A percentile compares a stretch with the other conserved stretches of the same genome.
Evolutionary conservation across 768 basidiomycete species (phyloP).

Genomic region (Tricholoma flavovirens): DNA sequence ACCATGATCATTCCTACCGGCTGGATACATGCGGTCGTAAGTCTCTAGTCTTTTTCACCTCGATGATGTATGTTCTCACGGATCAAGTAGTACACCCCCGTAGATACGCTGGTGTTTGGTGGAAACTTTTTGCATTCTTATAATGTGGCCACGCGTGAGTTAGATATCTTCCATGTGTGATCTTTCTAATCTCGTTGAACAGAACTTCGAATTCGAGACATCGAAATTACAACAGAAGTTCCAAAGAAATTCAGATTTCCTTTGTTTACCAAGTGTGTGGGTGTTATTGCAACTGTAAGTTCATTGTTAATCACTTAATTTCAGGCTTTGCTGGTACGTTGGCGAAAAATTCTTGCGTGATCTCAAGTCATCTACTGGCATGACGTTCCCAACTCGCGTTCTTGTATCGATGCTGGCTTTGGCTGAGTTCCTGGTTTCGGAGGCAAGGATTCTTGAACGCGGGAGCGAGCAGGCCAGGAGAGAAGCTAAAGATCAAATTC

Average conservation of each 20-base stretch:
- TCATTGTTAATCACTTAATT: neutral
- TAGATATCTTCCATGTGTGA: neutral
- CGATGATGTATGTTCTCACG: conserved; percentile 3
- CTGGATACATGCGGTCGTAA: conserved; percentile 96
- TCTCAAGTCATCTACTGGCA: conserved; percentile 44
- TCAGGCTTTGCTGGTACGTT: conserved; percentile 86
- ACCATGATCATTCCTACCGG: conserved; percentile 95
- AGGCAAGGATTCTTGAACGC: conserved; percentile 67
- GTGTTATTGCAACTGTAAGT: neutral
- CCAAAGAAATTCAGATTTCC: conserved; percentile 91
- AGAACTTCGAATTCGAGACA: conserved; percentile 87
- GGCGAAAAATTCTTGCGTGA: conserved; percentile 77
- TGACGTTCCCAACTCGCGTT: conserved; percentile 42
- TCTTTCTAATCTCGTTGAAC: conserved; percentile 8
- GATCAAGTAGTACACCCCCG: conserved; percentile 72
- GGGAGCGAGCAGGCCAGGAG: conserved; percentile 67
- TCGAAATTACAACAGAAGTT: conserved; percentile 89
- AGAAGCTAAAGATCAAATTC: conserved; percentile 77
- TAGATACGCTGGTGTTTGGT: conserved; percentile 91
- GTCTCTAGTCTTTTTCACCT: conserved; percentile 20
- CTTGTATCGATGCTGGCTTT: conserved; percentile 67
- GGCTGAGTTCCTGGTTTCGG: conserved; percentile 73
- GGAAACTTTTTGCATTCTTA: conserved; percentile 97
- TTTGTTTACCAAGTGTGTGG: conserved; percentile 62
- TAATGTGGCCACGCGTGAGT: conserved; percentile 78